Evolutionary conservation across 208 protist genomes (phyloP), one percentile per base, ranked within the genome.

Genomic region (Leishmania turanica): DNA sequence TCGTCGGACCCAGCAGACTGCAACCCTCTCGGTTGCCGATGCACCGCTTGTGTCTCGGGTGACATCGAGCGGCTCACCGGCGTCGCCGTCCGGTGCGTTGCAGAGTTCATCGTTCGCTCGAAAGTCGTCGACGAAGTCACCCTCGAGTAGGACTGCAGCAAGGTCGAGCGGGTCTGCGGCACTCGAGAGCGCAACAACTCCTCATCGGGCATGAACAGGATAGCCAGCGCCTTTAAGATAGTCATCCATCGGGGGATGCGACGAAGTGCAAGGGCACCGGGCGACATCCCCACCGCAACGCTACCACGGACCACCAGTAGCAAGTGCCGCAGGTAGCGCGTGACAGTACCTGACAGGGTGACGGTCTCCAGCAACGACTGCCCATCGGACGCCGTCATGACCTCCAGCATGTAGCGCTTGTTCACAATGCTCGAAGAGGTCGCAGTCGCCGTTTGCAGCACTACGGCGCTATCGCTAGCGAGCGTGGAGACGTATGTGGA

Each of bases 321-420:
- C 11, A 97, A 81, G 74, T 97, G 95, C 17, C 91, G 91, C 81
- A 97, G 51, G 82, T 97, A 97, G 5, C 91, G 92, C 58, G 78
- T 75, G 27, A 96, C 93, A 34, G 85, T 47, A 54, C 68, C 77
- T 45, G 90, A 84, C n/a, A 94, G 80, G 27, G 87, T 92, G 56
- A 97, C 94, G 7, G 92, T 95, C 64, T 93, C 86, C 21, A 93
- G 77, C 49, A 95, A 87, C 27, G 75, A 77, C 34, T 72, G 78
- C n/a, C 89, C 90, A 75, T 93, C 87, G 27, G 60, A 34, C 42
- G 89, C 87, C 64, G 77, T 80, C 82, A 93, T 90, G 75, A 96
- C 84, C 81, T 94, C 91, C 60, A 93, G 53, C 89, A 97, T 93
- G 83, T 93, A 85, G 7, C 82, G 82, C 78, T 91, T 93, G 82